Base-by-base conservation (phyloP, 2,329 filamentous ascomycete genomes). In the Colletotrichum sp. region DNA sequence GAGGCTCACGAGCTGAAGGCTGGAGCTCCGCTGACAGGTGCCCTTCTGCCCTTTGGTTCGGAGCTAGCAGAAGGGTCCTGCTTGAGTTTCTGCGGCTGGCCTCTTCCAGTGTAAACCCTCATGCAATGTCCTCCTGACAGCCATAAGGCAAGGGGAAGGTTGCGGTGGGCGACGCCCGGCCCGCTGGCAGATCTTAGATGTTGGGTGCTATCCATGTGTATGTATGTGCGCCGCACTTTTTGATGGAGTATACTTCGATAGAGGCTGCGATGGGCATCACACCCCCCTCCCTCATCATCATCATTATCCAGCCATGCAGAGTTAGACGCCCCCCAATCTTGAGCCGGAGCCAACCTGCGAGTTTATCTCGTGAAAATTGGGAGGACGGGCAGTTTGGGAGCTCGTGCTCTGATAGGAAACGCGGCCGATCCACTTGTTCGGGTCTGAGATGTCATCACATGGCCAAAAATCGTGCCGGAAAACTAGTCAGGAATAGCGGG, bases 391-490 rank as follows among this genome's bases (percentile, higher is more conserved):
- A 65, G 52, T 43, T 32, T 48, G 56, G 65, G 13, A 58, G 43
- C 43, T 69, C 34, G 58, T 65, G 64, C 70, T 60, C 43, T 32
- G 55, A 64, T 64, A 64, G 64, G 64, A 69, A 73, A 75, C 64
- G 64, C 34, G 64, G 64, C 28, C 39, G 73, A 73, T 75, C 73
- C 73, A 75, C 73, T 64, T 65, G 64, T 48, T 65, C 73, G 70
- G 70, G 73, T 75, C 73, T 73, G 73, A 75, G 70, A 75, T 75
- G 70, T 58, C 58, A 73, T 75, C 73, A 75, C 73, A 75, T 75
- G 73, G 73, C 43, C 58, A 48, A 13, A 10, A 36, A 68, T 68
- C 52, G 73, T 73, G 70, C 62, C 70, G 66, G 32, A 65, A 55
- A 73, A 68, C 58, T 75, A 65, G 73, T 75, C 56, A 69, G 64